Evolutionary conservation across 2,329 filamentous ascomycete genomes (phyloP), one percentile per base, ranked within the genome.

Genomic region (Pseudogymnoascus sp.): DNA sequence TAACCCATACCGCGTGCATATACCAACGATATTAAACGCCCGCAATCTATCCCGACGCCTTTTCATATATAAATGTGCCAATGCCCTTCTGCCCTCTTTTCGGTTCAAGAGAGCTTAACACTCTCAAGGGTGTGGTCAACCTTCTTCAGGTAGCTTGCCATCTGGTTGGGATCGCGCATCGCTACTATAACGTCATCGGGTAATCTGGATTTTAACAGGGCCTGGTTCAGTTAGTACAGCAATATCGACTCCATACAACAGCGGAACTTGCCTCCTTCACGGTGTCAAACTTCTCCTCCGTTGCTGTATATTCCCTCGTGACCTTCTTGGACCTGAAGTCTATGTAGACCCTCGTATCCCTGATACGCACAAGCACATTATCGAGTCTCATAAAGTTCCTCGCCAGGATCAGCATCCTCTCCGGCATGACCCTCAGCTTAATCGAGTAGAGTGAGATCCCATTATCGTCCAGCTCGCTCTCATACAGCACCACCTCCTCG

Each of bases 401-500:
- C 67, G 85, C 86, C 3, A 99, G 83, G 65, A 99, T 80, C 62
- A 99, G 81, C 77, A 99, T 86, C 62, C 95, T 83, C 70, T 88
- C 85, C 62, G 93, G 91, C 88, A 97, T 97, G 63, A 97, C 93
- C 64, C 95, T 83, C 60, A 97, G 80, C 80, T 99, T 99, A 76
- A 89, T 91, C 65, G 88, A 96, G 63, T 96, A 81, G 73, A 97
- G 83, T 31, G 91, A 91, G 69, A 97, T 95, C 65, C 95, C 95
- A 72, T 99, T 99, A 75, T 99, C 95, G 65, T 96, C 95, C 55
- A 99, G 84, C 79, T 99, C 95, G 77, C 96, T 96, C 78, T 99
- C 95, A 75, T 96, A 99, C 58, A 99, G 82, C 69, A 97, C 87
- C 40, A 99, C 91, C 70, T 97, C 92, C 77, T 97, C 93, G 73